Base-by-base conservation (phyloP, 345 rosid species). In the Diplotaxis tenuifolia region DNA sequence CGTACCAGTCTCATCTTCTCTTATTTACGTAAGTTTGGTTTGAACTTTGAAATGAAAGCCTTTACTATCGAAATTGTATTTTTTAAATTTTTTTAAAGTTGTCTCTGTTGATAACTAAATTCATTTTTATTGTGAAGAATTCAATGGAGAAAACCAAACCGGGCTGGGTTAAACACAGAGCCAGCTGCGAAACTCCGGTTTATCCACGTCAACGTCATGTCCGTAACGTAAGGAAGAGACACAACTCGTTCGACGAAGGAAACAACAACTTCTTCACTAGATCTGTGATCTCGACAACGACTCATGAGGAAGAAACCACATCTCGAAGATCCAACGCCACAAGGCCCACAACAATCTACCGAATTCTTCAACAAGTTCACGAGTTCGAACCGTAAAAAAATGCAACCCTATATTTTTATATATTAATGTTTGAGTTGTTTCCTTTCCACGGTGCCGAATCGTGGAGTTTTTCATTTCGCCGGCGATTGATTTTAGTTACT, bases 1-100 rank as follows among this genome's bases (percentile, higher is more conserved):
- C 2, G 84, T 91, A 74, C 84, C 88, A 21, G 25, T 85, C 59
- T 45, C 81, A 54, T 79, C 98, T 69, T 84, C 93, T 59, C 76
- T 82, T 53, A 76, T 81, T 62, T 79, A 84, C 61, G 98, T 91
- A 86, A 54, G 87, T 22, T 8, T 10, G 1, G 22, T 32, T 25
- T 25, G 28, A 1, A 25, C 49, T 40, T 58, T 27, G 5, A 12
- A 45, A 10, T n/a, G 8, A 7, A 19, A 7, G 9, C 25, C 19
- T 9, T 15, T 32, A n/a, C 45, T 45, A 20, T 19, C 0, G 2
- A 9, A 16, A 56, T 28, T n/a, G n/a, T n/a, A n/a, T n/a, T n/a
- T n/a, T n/a, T n/a, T n/a, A n/a, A n/a, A n/a, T n/a, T n/a, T n/a
- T n/a, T n/a, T n/a, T n/a, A n/a, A n/a, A n/a, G n/a, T n/a, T n/a